Evolutionary conservation across 805 yeast species (phyloP), one percentile per base, ranked within the genome.

Genomic region (Millerago galiae): DNA sequence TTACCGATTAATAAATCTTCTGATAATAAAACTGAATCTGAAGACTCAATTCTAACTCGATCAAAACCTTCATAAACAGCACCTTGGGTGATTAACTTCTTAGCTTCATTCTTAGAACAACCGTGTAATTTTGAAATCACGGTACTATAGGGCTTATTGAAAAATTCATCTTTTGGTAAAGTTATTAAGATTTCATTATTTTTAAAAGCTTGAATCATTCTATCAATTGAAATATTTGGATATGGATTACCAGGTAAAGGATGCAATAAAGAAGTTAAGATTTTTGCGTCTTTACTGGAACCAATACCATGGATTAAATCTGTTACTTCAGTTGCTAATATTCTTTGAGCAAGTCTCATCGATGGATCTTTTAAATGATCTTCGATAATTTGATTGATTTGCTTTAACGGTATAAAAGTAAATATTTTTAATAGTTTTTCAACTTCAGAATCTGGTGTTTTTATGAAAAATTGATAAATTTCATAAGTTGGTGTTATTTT

Each of bases 241-340:
- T 65, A 71, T 8, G 74, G 74, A 43, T 65, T 70, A 43, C 70
- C 74, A 4, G 77, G 75, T 2, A 73, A 64, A 8, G 81, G 81
- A 60, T 79, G 89, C 32, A 89, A 58, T 41, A 84, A 72, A 6
- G 80, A 73, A 13, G 95, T 81, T 13, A 86, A 72, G 17, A 73
- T 66, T 16, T 77, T 75, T 51, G 93, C 85, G 31, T 77, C 74
- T 21, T 73, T 68, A 3, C 96, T 90, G 9, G 72, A 71, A 4
- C 89, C 91, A 8, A 68, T 70, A 0, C 98, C 98, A 62, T 90
- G 96, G 34, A 93, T 71, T 54, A 93, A 68, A 54, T 88, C 95
- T 7, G 91, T 83, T 37, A 90, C 84, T 57, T 91, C 96, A 29
- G 75, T 63, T 1, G 98, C 98, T 26, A 93, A 70, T 0, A 80